phyloP scores from a whole-genome alignment of 805 yeast genomes.

The baker's yeast (Saccharomyces cerevisiae) region DNA sequence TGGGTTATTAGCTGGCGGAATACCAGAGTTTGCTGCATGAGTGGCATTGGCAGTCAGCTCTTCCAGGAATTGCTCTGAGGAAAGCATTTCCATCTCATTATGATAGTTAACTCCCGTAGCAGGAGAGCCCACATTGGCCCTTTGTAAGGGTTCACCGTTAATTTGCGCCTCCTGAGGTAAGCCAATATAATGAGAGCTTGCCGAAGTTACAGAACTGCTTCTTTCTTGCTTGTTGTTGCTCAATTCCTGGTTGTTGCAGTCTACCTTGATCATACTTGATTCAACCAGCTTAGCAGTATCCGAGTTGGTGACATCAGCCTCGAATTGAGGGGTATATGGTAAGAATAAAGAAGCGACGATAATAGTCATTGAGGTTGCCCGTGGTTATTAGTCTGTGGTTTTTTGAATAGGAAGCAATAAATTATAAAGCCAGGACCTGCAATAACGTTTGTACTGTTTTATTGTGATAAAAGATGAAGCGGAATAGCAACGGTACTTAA shows the following conservation, averaged over 20 bases:
- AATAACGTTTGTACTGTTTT: neutral
- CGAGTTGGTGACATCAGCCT: constrained; percentile 24
- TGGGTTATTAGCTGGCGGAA: constrained; percentile 16
- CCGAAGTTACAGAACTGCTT: constrained; percentile 21
- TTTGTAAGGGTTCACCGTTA: constrained; percentile 5
- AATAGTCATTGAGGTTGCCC: constrained; percentile 40
- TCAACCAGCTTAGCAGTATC: constrained; percentile 30
- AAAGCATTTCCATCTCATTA: constrained; percentile 12
- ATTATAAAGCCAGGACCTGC: neutral
- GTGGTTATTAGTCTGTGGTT: neutral
- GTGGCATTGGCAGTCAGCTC: constrained; percentile 31
- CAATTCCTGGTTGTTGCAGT: constrained; percentile 8
- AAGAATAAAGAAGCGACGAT: constrained; percentile 64
- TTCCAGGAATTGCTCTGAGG: constrained; percentile 27
- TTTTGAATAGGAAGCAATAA: neutral
- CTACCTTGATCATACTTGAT: constrained; percentile 19
- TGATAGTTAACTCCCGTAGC: neutral
- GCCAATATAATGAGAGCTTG: constrained; percentile 12
- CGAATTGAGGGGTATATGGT: constrained; percentile 60
- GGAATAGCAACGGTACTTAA: neutral
- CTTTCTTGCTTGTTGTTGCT: constrained; percentile 10
- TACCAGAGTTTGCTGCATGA: constrained; percentile 9
- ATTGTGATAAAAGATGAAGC: neutral
- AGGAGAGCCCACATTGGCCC: neutral
- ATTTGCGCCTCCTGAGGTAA: constrained; percentile 9